A percentile compares a stretch with the other conserved stretches of the same genome.
Conservation (phyloP, 331 rosid genomes). For the Rosa hybrid region DNA sequence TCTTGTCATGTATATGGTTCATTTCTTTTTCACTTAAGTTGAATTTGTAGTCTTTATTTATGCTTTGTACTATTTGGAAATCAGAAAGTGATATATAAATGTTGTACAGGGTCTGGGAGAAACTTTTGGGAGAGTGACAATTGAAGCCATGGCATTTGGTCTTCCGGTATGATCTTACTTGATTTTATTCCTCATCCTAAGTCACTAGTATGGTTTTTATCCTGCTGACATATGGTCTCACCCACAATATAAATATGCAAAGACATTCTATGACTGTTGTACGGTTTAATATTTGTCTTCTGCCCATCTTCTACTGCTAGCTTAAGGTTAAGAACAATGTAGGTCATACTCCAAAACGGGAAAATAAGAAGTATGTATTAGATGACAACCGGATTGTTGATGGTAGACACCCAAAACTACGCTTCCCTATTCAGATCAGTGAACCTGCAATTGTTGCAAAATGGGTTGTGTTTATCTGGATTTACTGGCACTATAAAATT, state of each 20-base stretch:
- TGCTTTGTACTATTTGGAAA: conserved; percentile 11
- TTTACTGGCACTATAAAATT: not conserved
- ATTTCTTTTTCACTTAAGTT: not conserved
- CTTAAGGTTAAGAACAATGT: not conserved
- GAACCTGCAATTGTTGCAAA: not conserved
- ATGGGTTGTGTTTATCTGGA: not conserved
- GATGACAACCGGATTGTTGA: not conserved
- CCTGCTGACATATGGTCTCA: not conserved
- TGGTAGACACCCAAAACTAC: not conserved
- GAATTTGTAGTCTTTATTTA: conserved; percentile 9
- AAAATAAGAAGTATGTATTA: not conserved
- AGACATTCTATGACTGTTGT: not conserved
- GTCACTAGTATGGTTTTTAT: not conserved
- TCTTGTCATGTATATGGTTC: not conserved
- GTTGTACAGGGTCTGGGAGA: conserved; percentile 85
- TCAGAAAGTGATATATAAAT: conserved; percentile 29
- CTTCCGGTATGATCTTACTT: conserved; percentile 71
- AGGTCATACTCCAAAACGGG: not conserved
- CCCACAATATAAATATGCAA: not conserved
- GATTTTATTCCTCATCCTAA: not conserved
- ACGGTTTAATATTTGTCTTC: not conserved
- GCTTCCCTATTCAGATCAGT: not conserved
- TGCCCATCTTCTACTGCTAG: not conserved
- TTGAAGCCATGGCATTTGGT: conserved; percentile 92
- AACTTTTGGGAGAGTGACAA: conserved; percentile 92